phyloP scores from a whole-genome alignment of 164 flowering plant species.

The Liquidambar formosana region DNA sequence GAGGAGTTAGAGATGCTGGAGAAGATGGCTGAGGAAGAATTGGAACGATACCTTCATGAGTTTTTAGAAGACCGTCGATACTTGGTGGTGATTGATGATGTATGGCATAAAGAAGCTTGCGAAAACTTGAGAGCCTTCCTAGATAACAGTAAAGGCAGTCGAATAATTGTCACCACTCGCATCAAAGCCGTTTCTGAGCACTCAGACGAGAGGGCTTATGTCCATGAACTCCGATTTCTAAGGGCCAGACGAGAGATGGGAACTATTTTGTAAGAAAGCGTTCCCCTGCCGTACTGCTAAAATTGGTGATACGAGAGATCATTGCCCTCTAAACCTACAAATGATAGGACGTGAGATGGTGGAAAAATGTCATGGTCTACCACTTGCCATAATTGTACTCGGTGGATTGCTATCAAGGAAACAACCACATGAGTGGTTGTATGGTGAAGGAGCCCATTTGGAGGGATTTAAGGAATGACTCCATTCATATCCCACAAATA shows the following conservation, averaged over 20 bases:
- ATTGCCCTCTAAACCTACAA: not conserved
- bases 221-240: conserved; percentile 1
- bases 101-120: not conserved
- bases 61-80: conserved; percentile 8
- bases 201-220: not conserved
- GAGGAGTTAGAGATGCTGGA: not conserved
- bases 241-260: conserved; percentile 5
- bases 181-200: conserved; percentile 9
- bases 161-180: conserved; percentile 22
- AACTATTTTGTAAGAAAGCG: too few species aligned
- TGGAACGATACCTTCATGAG: not conserved
- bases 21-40: not conserved
- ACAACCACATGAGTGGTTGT: conserved; percentile 21
- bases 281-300: not conserved
- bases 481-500: too few species aligned
- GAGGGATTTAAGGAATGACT: too few species aligned
- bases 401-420: conserved; percentile 31
- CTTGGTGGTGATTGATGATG: too few species aligned
- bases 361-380: conserved; percentile 20
- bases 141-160: conserved; percentile 4
- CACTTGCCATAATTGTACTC: too few species aligned
- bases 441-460: too few species aligned
- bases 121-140: conserved; percentile 12
- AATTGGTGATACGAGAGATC: too few species aligned
- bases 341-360: conserved; percentile 16